Base-by-base conservation (phyloP, 2,329 filamentous ascomycete genomes). In the Claviceps sorghi region DNA sequence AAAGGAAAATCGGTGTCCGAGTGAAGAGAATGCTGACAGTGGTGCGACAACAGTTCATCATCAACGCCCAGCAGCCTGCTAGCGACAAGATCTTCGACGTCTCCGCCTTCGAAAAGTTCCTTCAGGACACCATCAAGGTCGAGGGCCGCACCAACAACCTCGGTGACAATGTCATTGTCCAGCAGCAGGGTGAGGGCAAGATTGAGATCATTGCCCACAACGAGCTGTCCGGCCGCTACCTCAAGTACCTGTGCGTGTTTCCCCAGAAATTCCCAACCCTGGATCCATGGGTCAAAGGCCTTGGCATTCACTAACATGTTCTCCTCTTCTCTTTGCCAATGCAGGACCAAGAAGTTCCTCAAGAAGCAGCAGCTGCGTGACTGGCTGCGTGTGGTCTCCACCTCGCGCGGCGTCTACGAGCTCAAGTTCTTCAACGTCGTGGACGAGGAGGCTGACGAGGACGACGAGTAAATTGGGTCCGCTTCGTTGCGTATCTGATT, bases 341-440 rank as follows among this genome's bases (percentile, higher is more conserved):
- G 19, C 56, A 95, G 88, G 72, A 98, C 93, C 74, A 98, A 98
- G 88, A 98, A 98, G 83, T 98, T 95, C 86, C 86, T 98, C 76
- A 98, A 98, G 89, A 98, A 98, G 88, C 88, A 96, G 82, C 91
- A 97, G 83, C 88, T 98, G 72, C 88, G 93, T 78, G 93, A 98
- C 82, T 98, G 93, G 93, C 87, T 98, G 70, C 90, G 93, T 68
- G 91, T 98, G 66, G 93, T 98, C 69, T 94, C 89, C 65, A 97
- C 91, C 72, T 89, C 86, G 73, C 91, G 91, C 79, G 91, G 93
- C 71, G 90, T 96, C 62, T 98, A 98, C 80, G 90, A 96, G 82
- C 86, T 98, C 76, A 90, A 95, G 80, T 98, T 98, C 90, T 98
- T 95, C 89, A 98, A 98, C 82, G 90, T 98, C 70, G 91, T 96